Conservation (phyloP, 2,329 filamentous ascomycete genomes). For the Orbilia javanica region DNA sequence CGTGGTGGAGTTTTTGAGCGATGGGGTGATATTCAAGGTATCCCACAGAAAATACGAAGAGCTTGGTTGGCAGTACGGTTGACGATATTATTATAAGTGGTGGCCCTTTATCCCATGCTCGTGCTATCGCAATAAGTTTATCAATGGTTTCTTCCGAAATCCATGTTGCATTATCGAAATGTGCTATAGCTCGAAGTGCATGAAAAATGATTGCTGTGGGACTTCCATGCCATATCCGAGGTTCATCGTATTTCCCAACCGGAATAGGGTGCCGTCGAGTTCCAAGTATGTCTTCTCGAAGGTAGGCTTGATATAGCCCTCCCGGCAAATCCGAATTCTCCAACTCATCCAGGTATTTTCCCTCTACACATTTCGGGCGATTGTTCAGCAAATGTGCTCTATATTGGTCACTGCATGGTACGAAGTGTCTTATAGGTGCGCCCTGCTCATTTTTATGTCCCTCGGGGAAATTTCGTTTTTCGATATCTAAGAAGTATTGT, state of each 20-base stretch:
- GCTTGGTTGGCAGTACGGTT: neutral
- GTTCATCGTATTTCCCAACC: slow-evolving; percentile 13
- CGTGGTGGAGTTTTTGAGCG: no score
- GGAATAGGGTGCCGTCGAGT: neutral
- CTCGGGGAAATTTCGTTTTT: slow-evolving; percentile 2
- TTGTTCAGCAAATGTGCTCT: slow-evolving; percentile 20
- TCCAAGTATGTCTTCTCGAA: slow-evolving; percentile 25
- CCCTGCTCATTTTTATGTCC: neutral
- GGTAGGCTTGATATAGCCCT: slow-evolving; percentile 13
- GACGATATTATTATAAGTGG: no score
- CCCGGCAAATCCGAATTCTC: slow-evolving; percentile 10
- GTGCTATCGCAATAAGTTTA: neutral
- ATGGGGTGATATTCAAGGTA: no score
- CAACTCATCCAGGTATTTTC: slow-evolving; percentile 10
- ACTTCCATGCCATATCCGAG: slow-evolving; percentile 33
- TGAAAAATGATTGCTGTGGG: slow-evolving; percentile 26
- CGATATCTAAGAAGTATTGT: slow-evolving; percentile 18
- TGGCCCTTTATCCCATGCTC: slow-evolving; percentile 9
- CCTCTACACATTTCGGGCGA: neutral
- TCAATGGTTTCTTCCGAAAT: slow-evolving; percentile 17
- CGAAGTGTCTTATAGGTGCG: neutral
- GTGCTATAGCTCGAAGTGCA: slow-evolving; percentile 3
- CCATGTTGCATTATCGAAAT: slow-evolving; percentile 17
- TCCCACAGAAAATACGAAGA: neutral
- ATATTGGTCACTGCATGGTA: neutral